Evolutionary conservation across 2,329 filamentous ascomycete species (phyloP).

Genomic region (Rhexocercosporidium sp.): DNA sequence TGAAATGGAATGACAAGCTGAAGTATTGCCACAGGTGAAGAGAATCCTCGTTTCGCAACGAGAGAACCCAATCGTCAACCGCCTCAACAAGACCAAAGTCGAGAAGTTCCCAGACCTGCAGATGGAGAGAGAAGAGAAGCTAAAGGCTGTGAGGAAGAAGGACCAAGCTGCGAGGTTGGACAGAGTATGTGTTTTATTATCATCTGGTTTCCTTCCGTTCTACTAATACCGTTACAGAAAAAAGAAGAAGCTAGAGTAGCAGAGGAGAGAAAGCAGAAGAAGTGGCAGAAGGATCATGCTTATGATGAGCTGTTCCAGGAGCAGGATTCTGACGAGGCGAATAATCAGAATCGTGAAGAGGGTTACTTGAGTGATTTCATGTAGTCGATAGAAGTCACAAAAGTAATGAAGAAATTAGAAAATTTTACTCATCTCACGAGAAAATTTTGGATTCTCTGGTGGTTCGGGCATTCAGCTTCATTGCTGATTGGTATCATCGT

Average conservation of each 20-base stretch:
- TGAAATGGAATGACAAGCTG: neutral
- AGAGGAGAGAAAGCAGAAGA: slow-evolving; percentile 85
- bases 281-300: slow-evolving; percentile 96
- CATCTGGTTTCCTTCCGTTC: neutral
- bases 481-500: neutral
- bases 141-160: slow-evolving; percentile 72
- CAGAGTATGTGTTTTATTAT: slow-evolving; percentile 57
- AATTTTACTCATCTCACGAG: too few species aligned
- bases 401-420: neutral
- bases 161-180: slow-evolving; percentile 68
- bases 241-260: slow-evolving; percentile 76
- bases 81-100: slow-evolving; percentile 95
- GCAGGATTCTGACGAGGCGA: slow-evolving; percentile 76
- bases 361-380: slow-evolving; percentile 93
- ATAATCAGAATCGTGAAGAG: slow-evolving; percentile 82
- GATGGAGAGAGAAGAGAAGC: slow-evolving; percentile 79
- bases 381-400: slow-evolving; percentile 53
- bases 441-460: too few species aligned
- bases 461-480: neutral
- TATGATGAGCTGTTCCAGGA: slow-evolving; percentile 93
- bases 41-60: slow-evolving; percentile 78
- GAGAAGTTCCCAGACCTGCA: slow-evolving; percentile 86
- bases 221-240: slow-evolving; percentile 53
- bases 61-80: slow-evolving; percentile 91
- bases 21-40: slow-evolving; percentile 64